Conservation (phyloP, 176 grass and related monocot species). For the Zizania latifolia region DNA sequence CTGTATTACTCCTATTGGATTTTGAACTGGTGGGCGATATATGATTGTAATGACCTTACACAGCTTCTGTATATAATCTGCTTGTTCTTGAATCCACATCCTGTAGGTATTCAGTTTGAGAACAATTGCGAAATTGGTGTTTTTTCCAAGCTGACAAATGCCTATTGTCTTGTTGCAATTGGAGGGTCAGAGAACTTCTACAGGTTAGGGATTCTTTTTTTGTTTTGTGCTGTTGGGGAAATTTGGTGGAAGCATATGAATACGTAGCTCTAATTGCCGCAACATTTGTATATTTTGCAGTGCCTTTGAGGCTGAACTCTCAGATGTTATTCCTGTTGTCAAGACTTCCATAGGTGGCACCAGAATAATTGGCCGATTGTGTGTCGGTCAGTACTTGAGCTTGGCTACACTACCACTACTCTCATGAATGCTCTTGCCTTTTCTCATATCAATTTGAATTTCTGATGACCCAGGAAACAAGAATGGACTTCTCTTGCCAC, state of each 20-base stretch:
- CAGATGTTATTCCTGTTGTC: constrained; percentile 79
- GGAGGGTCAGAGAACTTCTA: constrained; percentile 98
- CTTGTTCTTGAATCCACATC: neutral
- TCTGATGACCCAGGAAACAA: constrained; percentile 66
- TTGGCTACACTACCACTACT: neutral
- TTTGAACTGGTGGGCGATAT: neutral
- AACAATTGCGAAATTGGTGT: constrained; percentile 92
- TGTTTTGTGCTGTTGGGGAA: neutral
- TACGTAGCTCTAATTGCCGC: neutral
- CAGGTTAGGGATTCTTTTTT: constrained; percentile 41
- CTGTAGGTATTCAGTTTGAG: constrained; percentile 85
- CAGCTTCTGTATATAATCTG: neutral
- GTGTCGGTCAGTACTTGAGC: constrained; percentile 56
- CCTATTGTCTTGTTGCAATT: constrained; percentile 90
- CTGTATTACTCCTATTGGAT: neutral
- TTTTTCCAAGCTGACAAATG: constrained; percentile 95
- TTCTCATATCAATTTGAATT: neutral
- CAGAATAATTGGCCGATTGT: constrained; percentile 80
- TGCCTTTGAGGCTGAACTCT: constrained; percentile 83
- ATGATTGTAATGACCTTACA: neutral
- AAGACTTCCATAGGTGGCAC: constrained; percentile 91
- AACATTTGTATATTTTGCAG: constrained; percentile 32
- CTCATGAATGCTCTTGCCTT: neutral
- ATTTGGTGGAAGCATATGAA: neutral
- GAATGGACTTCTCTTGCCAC: constrained; percentile 96